Base-by-base conservation (phyloP, 371 early-diverging fungal genomes). In the Mortierella sp. region DNA sequence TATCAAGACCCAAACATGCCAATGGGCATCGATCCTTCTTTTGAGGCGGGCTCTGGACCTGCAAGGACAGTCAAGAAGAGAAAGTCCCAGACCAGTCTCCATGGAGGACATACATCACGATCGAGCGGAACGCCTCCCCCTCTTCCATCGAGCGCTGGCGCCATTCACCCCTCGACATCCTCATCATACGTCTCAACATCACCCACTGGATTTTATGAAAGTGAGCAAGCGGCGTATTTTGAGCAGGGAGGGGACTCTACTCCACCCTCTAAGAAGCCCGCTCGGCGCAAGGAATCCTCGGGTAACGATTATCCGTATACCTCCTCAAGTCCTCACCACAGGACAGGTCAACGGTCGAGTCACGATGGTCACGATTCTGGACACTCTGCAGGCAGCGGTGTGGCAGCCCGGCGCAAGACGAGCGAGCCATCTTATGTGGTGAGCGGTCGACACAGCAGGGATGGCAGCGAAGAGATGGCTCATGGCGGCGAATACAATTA, bases 201-300 rank as follows among this genome's bases (percentile, higher is more conserved):
- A 44, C 74, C 81, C 45, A 63, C 28, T 13, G 77, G 77, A n/a
- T 75, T 75, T 28, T 60, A 74, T 47, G 80, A 80, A 8, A 34
- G 72, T 50, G 80, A 75, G 16, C 58, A 78, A 7, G 24, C 14
- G 21, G 19, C n/a, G 42, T 72, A 77, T 38, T 54, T 52, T 34
- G 77, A 77, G n/a, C 57, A 74, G 34, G 84, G 60, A 31, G 74
- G 74, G 16, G 71, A 65, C n/a, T 73, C 48, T 44, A 52, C 58
- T 4, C 65, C 71, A 26, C 42, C 63, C 9, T 26, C 79, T 34
- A 84, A 81, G 71, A 79, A 79, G 65, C 16, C 81, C n/a, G 76
- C 74, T 19, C 50, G 78, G 47, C 85, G 85, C 11, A 84, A 84
- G 60, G 85, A 77, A 28, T 84, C 79, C 6, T 76, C 82, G 11